Evolutionary conservation across 2,329 filamentous ascomycete genomes (phyloP), one percentile per base, ranked within the genome.

Genomic region (Lachnellula hyalina): DNA sequence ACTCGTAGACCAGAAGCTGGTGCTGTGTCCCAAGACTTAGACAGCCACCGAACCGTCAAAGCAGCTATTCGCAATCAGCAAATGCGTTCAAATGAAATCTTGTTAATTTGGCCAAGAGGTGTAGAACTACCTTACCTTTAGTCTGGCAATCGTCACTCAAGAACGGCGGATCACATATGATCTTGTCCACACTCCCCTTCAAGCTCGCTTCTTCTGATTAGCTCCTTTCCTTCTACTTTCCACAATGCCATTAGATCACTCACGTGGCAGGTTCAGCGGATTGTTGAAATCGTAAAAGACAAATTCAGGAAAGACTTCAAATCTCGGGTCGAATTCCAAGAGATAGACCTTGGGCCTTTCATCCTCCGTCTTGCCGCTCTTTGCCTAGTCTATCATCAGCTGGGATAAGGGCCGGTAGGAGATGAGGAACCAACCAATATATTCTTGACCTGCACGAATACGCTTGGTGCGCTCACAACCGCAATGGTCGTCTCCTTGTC

Each of bases 61-160:
- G 89, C 88, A 58, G 82, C 86, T 88, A 60, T 19, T 47, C 15
- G 52, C 52, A 50, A 42, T 44, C 49, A 45, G 7, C 38, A 28
- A 47, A 40, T 25, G 6, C n/a, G 23, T 17, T n/a, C 23, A 23
- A 23, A 40, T 38, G 40, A 28, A 40, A 25, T 15, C n/a, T 6
- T 5, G 2, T 7, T 28, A 3, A 28, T n/a, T n/a, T 14, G 14
- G 6, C 8, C 21, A 25, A 9, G 21, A 47, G 23, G 1, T 17
- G 19, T 14, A 19, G 19, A 12, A 21, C 19, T 19, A 51, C 15
- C 14, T 64, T 72, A 87, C 85, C 76, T 75, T 90, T 91, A 0
- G 87, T 90, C 69, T 93, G 87, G 68, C 89, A 93, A 66, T 93
- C 87, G 58, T 87, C 81, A 68, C 83, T 90, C 36, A 93, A 75